These are phyloP conservation scores for Leucogyrophana mollusca DNA, from an alignment of 768 basidiomycete genomes.

Conservation along the genomic window DNA sequence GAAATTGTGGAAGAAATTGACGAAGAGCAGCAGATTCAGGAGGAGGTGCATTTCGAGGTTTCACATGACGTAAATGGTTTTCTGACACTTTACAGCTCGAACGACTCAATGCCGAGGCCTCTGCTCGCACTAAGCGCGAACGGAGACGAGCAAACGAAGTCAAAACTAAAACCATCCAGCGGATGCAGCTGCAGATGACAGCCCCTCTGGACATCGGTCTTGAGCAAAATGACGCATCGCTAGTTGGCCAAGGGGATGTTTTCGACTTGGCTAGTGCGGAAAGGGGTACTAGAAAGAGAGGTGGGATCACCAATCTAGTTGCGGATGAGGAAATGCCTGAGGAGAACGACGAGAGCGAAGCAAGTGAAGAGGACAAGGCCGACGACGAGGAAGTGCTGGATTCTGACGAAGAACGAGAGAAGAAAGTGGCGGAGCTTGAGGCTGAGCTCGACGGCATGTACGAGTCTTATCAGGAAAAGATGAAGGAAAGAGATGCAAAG, in stretches of 20 bases:
- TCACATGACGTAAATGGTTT: conserved; percentile 7
- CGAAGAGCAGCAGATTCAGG: conserved; percentile 86
- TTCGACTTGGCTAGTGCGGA: conserved; percentile 80
- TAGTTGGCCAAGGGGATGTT: conserved; percentile 80
- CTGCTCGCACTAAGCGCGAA: conserved; percentile 73
- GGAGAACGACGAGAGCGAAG: conserved; percentile 40
- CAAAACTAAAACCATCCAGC: conserved; percentile 82
- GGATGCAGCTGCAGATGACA: conserved; percentile 97
- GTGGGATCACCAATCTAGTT: conserved; percentile 35
- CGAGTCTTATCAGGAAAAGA: conserved; percentile 76
- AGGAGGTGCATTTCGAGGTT: conserved; percentile 58
- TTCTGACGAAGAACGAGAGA: conserved; percentile 69
- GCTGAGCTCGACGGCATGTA: conserved; percentile 88
- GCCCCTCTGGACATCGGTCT: conserved; percentile 96
- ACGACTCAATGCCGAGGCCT: conserved; percentile 74
- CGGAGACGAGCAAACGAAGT: conserved; percentile 86
- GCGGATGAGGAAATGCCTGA: conserved; percentile 42
- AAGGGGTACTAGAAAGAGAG: conserved; percentile 39
- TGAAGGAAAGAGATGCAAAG: conserved; percentile 85
- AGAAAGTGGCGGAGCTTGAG: conserved; percentile 64
- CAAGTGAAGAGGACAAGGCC: conserved; percentile 21
- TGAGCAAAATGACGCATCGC: conserved; percentile 73
- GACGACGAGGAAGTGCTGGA: conserved; percentile 48
- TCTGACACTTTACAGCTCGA: conserved; percentile 57
- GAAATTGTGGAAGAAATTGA: conserved; percentile 70